phyloP scores from a whole-genome alignment of 2,329 filamentous ascomycete genomes.

The Paracamarosporium sp. region DNA sequence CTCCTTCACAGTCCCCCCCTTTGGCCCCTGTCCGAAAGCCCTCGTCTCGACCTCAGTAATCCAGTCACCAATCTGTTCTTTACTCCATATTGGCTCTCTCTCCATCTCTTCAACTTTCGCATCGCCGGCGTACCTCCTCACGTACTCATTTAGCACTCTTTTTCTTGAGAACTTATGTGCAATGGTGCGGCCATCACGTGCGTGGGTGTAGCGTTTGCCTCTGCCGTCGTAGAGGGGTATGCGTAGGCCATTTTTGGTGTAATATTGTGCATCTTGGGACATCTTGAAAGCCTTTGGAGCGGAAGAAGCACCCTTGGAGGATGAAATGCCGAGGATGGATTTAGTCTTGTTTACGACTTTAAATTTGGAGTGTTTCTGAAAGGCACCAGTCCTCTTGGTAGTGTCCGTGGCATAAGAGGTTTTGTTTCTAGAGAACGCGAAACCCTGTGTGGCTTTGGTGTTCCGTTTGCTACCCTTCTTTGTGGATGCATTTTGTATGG shows the following conservation, averaged over 20 bases:
- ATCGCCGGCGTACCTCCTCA: conserved; percentile 19
- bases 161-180: conserved; percentile 7
- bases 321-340: neutral
- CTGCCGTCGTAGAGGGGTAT: conserved; percentile 15
- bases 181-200: conserved; percentile 14
- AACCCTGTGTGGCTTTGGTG: neutral
- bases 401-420: neutral
- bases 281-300: no score
- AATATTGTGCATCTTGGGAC: conserved; percentile 6
- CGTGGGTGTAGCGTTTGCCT: conserved; percentile 16
- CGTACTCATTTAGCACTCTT: conserved; percentile 14
- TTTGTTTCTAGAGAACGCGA: neutral
- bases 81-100: conserved; percentile 8
- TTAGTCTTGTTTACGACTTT: neutral
- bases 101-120: conserved; percentile 17
- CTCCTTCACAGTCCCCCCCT: neutral
- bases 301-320: no score
- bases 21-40: conserved; percentile 14
- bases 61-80: conserved; percentile 21
- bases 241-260: conserved; percentile 17
- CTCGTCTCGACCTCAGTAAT: conserved; percentile 28
- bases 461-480: conserved; percentile 4
- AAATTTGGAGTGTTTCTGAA: neutral
- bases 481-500: neutral
- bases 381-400: neutral